Base-by-base conservation (phyloP, 345 rosid species). In the Geranium rotundifolium region DNA sequence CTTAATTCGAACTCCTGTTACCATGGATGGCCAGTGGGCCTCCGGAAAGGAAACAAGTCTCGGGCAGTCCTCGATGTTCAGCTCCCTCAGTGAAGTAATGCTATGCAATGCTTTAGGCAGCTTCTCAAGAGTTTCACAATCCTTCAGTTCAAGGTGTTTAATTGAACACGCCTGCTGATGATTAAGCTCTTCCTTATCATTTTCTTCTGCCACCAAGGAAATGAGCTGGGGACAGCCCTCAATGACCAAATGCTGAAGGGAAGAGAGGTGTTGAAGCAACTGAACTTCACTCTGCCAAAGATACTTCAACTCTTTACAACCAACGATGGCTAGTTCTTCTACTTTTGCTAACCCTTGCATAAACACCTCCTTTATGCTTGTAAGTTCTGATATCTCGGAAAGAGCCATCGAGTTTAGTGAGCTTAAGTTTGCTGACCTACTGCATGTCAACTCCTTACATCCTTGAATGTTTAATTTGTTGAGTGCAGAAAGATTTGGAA, bases 1-100 rank as follows among this genome's bases (percentile, higher is more conserved):
- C 20, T 62, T 41, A 29, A 74, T 66, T 19, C 49, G 64, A 29
- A 74, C 71, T 50, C 34, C 67, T 46, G 54, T 64, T 27, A 64
- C 60, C 55, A 57, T 57, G 55, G 62, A 52, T 50, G 62, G 68
- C 31, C 58, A 59, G 30, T 52, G 46, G 17, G 56, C 17, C 54
- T 65, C 68, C 9, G 57, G 60, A 18, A 65, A 65, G 20, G 56
- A 58, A 1, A 39, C 20, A 57, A 65, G 60, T 27, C 46, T 29
- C 17, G 68, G 68, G 37, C 68, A 65, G 61, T 65, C 57, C 46
- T 29, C 58, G 17, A 65, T 41, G 3, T 54, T 65, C 56, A 65
- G 31, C 57, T 65, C 68, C 39, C 54, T 49, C n/a, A 65, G 56
- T 34, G 56, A 58, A 0, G 60, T 56, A 18, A 58, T 52, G n/a